phyloP scores from a whole-genome alignment of 2,329 filamentous ascomycete species.

The Aureobasidium leucospermi region DNA sequence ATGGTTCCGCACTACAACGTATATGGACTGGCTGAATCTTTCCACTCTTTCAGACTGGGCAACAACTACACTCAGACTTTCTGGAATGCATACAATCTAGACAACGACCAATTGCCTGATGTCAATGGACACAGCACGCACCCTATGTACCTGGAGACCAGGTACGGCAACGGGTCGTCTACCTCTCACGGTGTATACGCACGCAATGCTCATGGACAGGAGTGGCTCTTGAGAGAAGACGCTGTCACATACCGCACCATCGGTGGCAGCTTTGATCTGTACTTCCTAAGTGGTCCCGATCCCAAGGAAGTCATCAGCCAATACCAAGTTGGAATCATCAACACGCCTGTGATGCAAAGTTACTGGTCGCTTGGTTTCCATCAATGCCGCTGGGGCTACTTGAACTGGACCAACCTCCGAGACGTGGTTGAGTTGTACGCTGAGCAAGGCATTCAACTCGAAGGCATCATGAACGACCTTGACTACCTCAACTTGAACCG shows the following conservation, averaged over 20 bases:
- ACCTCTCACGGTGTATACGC: constrained; percentile 28
- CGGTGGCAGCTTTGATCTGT: constrained; percentile 24
- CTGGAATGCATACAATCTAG: constrained; percentile 26
- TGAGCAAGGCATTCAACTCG: constrained; percentile 41
- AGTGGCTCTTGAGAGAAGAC: constrained; percentile 24
- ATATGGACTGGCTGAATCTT: constrained; percentile 26
- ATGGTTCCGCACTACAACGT: constrained; percentile 26
- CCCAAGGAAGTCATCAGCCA: constrained; percentile 21
- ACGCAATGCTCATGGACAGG: constrained; percentile 27
- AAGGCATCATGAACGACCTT: constrained; percentile 35
- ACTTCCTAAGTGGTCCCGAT: constrained; percentile 20
- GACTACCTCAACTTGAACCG: constrained; percentile 49
- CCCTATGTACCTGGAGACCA: constrained; percentile 28
- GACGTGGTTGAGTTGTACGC: constrained; percentile 46
- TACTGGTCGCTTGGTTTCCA: constrained; percentile 25
- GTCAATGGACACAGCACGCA: constrained; percentile 26
- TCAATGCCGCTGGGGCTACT: constrained; percentile 40
- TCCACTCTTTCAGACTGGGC: constrained; percentile 25
- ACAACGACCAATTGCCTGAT: constrained; percentile 21
- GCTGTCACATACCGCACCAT: constrained; percentile 26
- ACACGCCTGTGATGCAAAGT: constrained; percentile 20
- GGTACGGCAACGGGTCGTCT: constrained; percentile 20
- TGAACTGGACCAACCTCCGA: constrained; percentile 59
- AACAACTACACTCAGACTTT: constrained; percentile 28
- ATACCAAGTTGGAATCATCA: constrained; percentile 21